Base-by-base conservation (phyloP, 768 basidiomycete species). In the Leccinum subgranulosum region DNA sequence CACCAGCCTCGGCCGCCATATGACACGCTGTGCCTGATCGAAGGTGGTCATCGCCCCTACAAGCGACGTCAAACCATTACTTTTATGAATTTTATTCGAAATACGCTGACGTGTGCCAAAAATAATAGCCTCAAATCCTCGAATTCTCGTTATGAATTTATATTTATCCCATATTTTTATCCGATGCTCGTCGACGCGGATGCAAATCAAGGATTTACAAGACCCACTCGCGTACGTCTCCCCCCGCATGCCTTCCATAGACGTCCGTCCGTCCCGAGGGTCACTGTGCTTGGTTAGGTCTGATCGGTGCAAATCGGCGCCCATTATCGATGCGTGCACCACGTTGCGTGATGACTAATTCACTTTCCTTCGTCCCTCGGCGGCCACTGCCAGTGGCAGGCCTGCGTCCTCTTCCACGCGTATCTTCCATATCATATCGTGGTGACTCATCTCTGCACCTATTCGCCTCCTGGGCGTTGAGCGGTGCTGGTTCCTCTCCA, bases 91-190 rank as follows among this genome's bases (percentile, higher is more conserved):
- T 55, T 64, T 70, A 72, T 66, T 61, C 52, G 49, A 59, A 17
- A 39, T 39, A n/a, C 15, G 15, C 17, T 7, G 7, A 45, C 43
- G 23, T 59, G 54, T 51, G 39, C 69, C 70, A 69, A 71, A 73
- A 73, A 71, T 71, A 71, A 69, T 69, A 61, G n/a, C 54, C 67
- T 67, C 56, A 33, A 50, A 45, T 58, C 56, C 46, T 51, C 59
- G 27, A 49, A 15, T 15, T 47, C 21, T 21, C n/a, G 23, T 46
- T 29, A 47, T 51, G 15, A 54, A 51, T 48, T 55, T 70, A 66
- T 70, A 17, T 19, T 70, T 68, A 56, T 58, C 53, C 21, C 25
- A 11, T 71, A 71, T 71, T 64, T 73, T 61, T 61, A 59, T 62
- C 60, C 55, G 6, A n/a, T 46, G 21, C 23, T 49, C 41, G 34